Percentiles rank a stretch among this genome's conserved stretches.
Conservation (phyloP, 257 asterid species). For the Gentiana dahurica region DNA sequence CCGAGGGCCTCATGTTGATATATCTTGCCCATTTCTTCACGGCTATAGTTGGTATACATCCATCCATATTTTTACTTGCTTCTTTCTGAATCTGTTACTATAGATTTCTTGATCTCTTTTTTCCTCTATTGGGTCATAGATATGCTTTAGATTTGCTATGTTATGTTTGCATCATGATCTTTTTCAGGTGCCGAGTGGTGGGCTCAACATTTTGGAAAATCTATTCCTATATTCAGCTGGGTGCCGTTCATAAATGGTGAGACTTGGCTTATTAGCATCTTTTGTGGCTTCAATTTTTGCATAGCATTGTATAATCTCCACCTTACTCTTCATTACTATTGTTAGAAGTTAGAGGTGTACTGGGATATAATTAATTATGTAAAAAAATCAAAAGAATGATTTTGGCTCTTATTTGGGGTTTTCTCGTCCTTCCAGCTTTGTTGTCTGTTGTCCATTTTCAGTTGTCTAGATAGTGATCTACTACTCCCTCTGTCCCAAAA, state of each 20-base stretch:
- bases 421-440: neutral
- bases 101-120: neutral
- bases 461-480: too few relatives aligned
- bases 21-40: conserved; percentile 63
- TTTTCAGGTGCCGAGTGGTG: conserved; percentile 93
- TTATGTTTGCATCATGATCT: conserved; percentile 6
- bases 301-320: neutral
- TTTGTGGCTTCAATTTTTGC: neutral
- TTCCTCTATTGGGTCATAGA: neutral
- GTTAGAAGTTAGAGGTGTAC: neutral
- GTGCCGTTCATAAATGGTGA: conserved; percentile 70
- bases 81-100: neutral
- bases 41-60: conserved; percentile 51
- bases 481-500: too few relatives aligned
- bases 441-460: neutral
- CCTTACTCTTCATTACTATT: neutral
- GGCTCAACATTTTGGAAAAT: conserved; percentile 67
- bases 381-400: too few relatives aligned
- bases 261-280: conserved; percentile 11
- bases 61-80: conserved; percentile 11
- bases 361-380: neutral
- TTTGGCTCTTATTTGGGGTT: too few relatives aligned
- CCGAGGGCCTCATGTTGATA: conserved; percentile 88
- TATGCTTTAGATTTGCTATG: neutral
- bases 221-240: conserved; percentile 71